Evolutionary conservation across 2,329 filamentous ascomycete species (phyloP), one percentile per base, ranked within the genome.

Genomic region (Hypoxylon sp.): DNA sequence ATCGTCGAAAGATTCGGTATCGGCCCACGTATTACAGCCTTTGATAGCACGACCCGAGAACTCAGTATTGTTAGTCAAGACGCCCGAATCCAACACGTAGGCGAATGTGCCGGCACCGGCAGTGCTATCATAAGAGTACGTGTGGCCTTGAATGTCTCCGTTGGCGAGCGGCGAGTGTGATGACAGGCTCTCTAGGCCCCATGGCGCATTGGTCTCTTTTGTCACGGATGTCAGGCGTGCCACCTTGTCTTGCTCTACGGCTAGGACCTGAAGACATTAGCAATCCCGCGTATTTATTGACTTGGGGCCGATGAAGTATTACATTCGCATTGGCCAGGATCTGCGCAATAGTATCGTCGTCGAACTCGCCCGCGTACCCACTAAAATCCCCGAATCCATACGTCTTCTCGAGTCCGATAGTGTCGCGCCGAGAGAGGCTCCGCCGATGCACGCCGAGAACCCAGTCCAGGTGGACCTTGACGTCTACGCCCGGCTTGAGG

Each of bases 51-150:
- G 74, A 8, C 74, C 73, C 1, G 62, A 69, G 42, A 76, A 76
- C n/a, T 75, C 69, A 15, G 39, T 62, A 71, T 83, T 82, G 19
- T 74, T 51, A 21, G 77, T 78, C 31, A 75, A 72, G 48, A 85
- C 80, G 39, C 82, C 82, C 2, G 81, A 82, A 70, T 85, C 82
- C 56, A 84, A 77, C 35, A 84, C 68, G 67, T 83, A 84, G n/a
- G 78, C 73, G 55, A 78, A 82, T 11, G 64, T 72, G 8, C 74
- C 75, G 2, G 64, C 65, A 1, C 75, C 76, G 7, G 70, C 73
- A 2, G 65, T 71, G 13, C 50, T 52, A 37, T 75, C 71, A 47
- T 72, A 76, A 8, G 62, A 57, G 54, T 75, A 77, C 13, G 62
- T 73, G 46, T 58, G 58, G 29, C 62, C 54, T 13, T 53, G 61